Conservation (phyloP, 2,329 filamentous ascomycete species). For the Colletotrichum sp. region DNA sequence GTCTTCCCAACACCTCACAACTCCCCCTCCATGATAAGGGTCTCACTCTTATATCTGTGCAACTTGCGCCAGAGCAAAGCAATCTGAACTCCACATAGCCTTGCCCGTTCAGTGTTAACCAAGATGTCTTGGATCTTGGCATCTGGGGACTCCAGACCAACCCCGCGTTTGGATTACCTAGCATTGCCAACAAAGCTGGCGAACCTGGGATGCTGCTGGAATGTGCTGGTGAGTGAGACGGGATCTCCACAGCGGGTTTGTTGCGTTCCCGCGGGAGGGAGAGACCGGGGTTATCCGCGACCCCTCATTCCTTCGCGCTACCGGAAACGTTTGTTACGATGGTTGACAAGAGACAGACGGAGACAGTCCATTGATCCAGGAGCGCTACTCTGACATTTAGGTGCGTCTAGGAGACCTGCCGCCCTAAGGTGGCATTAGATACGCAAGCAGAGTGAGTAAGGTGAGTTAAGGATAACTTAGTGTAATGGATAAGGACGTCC, state of each 20-base stretch:
- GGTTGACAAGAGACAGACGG: not conserved
- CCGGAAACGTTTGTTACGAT: not conserved
- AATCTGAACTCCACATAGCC: not conserved
- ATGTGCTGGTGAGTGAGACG: not conserved
- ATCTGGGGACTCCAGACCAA: constrained; percentile 15
- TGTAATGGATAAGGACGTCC: not conserved
- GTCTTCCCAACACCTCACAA: not conserved
- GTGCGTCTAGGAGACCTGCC: not conserved
- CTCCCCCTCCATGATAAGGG: not conserved
- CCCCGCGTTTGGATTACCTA: not conserved
- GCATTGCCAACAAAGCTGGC: not conserved
- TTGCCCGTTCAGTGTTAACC: not conserved
- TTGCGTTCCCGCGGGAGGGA: not conserved
- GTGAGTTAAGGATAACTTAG: not conserved
- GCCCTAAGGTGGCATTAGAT: not conserved
- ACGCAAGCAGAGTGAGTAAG: not conserved
- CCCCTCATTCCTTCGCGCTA: not conserved
- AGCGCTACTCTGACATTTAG: not conserved
- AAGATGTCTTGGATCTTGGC: not conserved
- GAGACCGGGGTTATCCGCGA: not conserved
- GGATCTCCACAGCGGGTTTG: not conserved
- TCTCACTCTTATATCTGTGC: not conserved
- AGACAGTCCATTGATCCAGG: not conserved
- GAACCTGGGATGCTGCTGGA: not conserved
- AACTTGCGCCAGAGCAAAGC: not conserved